Evolutionary conservation across 2,329 filamentous ascomycete genomes (phyloP).

Genomic region (Colletotrichum shisoi): DNA sequence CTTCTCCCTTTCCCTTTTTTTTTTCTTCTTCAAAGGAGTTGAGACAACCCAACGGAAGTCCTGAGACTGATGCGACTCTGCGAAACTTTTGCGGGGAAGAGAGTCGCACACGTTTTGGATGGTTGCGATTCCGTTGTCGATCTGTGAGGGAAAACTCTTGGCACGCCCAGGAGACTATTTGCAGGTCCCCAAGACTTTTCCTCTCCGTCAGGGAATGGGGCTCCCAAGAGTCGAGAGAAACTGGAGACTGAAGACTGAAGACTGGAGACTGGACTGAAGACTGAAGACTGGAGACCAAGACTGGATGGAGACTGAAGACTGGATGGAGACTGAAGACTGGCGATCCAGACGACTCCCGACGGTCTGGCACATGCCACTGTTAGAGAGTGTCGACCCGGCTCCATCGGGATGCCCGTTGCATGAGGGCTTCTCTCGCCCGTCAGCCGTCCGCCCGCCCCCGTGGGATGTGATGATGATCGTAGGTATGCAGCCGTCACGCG

Average conservation of each 20-base stretch:
- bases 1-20: too few species aligned
- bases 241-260: too few species aligned
- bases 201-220: background rate
- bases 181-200: background rate
- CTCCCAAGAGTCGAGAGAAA: background rate
- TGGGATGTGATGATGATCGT: background rate
- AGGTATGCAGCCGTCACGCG: background rate
- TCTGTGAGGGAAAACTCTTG: background rate
- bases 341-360: too few species aligned
- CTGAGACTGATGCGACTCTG: slow-evolving; percentile 35
- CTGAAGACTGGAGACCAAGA: background rate
- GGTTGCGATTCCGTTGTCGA: background rate
- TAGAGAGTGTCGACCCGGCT: background rate
- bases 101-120: slow-evolving; percentile 1
- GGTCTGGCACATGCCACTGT: background rate
- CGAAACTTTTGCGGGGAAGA: slow-evolving; percentile 32
- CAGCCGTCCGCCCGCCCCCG: too few species aligned
- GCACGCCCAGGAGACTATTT: background rate
- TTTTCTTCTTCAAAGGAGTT: background rate
- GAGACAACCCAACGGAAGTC: slow-evolving; percentile 11
- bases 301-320: background rate
- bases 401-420: slow-evolving; percentile 5
- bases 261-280: too few species aligned
- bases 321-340: background rate
- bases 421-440: background rate